Conservation (phyloP, 352 stramenopile species). For the Phytophthora cactorum region DNA sequence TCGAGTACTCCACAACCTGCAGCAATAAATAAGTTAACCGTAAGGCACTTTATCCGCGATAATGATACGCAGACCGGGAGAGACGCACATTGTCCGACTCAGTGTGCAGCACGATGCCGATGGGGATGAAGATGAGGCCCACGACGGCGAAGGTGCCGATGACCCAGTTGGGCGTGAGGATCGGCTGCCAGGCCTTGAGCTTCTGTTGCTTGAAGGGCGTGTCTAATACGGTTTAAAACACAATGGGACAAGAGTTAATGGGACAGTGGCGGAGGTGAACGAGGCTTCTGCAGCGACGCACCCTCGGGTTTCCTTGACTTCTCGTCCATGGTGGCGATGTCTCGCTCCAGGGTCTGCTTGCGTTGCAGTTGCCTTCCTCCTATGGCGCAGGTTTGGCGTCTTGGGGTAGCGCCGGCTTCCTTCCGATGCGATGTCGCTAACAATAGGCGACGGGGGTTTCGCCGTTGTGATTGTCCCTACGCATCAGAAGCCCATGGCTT, state of each 20-base stretch:
- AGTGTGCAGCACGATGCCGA: slow-evolving; percentile 91
- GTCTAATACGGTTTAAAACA: slow-evolving; percentile 43
- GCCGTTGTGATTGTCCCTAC: slow-evolving; percentile 24
- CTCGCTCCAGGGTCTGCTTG: slow-evolving; percentile 33
- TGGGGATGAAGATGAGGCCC: slow-evolving; percentile 94
- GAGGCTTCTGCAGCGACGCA: slow-evolving; percentile 20
- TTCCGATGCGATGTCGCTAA: slow-evolving; percentile 11
- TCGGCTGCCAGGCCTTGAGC: slow-evolving; percentile 95
- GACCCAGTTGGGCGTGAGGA: slow-evolving; percentile 96
- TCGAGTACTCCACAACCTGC: slow-evolving; percentile 90
- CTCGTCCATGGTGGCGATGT: slow-evolving; percentile 69
- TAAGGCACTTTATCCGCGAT: background rate
- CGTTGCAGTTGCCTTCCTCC: slow-evolving; percentile 27
- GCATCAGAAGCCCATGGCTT: slow-evolving; percentile 7
- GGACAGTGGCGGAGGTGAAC: background rate
- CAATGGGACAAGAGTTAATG: background rate
- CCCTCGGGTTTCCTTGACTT: slow-evolving; percentile 89
- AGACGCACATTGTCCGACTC: slow-evolving; percentile 85
- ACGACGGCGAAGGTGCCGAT: slow-evolving; percentile 95
- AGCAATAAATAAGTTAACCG: slow-evolving; percentile 6
- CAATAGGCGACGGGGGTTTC: slow-evolving; percentile 33
- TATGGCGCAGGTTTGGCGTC: slow-evolving; percentile 20
- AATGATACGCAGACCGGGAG: slow-evolving; percentile 1
- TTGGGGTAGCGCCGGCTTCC: slow-evolving; percentile 13
- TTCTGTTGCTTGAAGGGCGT: slow-evolving; percentile 92